phyloP scores from a whole-genome alignment of 2,329 filamentous ascomycete species.

The Stylonectria norvegica region DNA sequence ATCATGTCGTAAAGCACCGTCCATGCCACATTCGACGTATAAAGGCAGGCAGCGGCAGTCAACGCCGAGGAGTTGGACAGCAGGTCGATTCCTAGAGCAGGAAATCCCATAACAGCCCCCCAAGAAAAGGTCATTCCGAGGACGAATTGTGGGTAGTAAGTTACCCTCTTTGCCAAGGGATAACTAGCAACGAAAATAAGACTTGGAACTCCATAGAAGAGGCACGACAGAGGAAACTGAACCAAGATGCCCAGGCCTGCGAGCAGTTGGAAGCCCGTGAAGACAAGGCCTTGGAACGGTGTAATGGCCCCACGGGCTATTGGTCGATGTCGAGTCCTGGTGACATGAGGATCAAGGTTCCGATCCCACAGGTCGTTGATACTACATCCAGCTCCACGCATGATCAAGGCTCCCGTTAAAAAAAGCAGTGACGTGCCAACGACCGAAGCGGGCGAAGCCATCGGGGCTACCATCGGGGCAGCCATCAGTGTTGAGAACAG shows the following conservation, averaged over 20 bases:
- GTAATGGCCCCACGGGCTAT: conserved; percentile 76
- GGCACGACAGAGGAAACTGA: conserved; percentile 70
- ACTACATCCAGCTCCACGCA: conserved; percentile 83
- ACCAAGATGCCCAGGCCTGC: conserved; percentile 70
- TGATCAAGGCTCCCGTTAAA: conserved; percentile 72
- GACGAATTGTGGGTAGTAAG: conserved; percentile 81
- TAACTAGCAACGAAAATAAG: conserved; percentile 71
- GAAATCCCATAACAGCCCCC: conserved; percentile 86
- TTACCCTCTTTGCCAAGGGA: conserved; percentile 80
- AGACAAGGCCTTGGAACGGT: conserved; percentile 67
- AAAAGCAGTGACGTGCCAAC: conserved; percentile 67
- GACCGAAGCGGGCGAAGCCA: conserved; percentile 58
- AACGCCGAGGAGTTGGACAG: conserved; percentile 60
- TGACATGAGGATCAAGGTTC: conserved; percentile 77
- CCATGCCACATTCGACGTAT: conserved; percentile 79
- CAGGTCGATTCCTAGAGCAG: conserved; percentile 75
- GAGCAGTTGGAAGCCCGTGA: conserved; percentile 70
- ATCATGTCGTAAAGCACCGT: conserved; percentile 90
- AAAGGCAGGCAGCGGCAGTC: conserved; percentile 65
- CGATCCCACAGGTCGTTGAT: conserved; percentile 92
- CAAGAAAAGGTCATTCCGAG: conserved; percentile 84
- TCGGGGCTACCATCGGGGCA: conserved; percentile 63
- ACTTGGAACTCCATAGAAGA: conserved; percentile 75
- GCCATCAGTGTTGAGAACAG: conserved; percentile 81
- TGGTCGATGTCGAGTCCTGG: conserved; percentile 71